These are phyloP conservation scores for Pyrenophora graminea DNA, from an alignment of 2,329 filamentous ascomycete species.

Conservation along the genomic window DNA sequence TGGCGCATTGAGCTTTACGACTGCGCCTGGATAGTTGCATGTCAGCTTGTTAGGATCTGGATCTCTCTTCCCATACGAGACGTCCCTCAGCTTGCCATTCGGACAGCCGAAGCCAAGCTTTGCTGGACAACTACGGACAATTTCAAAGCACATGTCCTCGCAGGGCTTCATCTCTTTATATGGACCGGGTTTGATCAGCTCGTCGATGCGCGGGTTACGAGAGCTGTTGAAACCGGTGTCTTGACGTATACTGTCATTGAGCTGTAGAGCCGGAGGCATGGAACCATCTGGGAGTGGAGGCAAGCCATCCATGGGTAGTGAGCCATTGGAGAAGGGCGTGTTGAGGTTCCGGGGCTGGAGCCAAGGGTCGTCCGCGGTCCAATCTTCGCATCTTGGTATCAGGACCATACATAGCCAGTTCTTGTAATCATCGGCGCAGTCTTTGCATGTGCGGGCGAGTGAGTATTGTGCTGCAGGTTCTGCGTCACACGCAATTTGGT, in stretches of 20 bases:
- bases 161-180: conserved; percentile 94
- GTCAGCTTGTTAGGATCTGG: conserved; percentile 26
- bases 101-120: conserved; percentile 78
- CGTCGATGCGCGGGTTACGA: conserved; percentile 74
- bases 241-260: conserved; percentile 31
- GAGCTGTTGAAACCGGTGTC: conserved; percentile 58
- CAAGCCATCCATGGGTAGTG: conserved; percentile 24
- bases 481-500: conserved; percentile 84
- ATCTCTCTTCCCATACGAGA: conserved; percentile 35
- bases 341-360: conserved; percentile 73
- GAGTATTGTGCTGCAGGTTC: conserved; percentile 76
- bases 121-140: conserved; percentile 84
- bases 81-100: conserved; percentile 13
- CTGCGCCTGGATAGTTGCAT: conserved; percentile 50
- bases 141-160: conserved; percentile 80
- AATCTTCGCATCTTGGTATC: conserved; percentile 91
- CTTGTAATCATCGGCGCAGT: conserved; percentile 84
- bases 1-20: conserved; percentile 42
- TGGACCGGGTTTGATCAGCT: conserved; percentile 74
- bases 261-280: conserved; percentile 8
- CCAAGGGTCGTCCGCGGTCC: conserved; percentile 56
- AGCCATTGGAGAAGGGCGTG: conserved; percentile 71
- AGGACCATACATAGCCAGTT: conserved; percentile 92
- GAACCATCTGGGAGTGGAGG: too few relatives aligned
- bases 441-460: conserved; percentile 72